Percentiles rank a stretch among this genome's conserved stretches.
phyloP scores from a whole-genome alignment of 139 green algal genomes.

The Pleodorina starrii region DNA sequence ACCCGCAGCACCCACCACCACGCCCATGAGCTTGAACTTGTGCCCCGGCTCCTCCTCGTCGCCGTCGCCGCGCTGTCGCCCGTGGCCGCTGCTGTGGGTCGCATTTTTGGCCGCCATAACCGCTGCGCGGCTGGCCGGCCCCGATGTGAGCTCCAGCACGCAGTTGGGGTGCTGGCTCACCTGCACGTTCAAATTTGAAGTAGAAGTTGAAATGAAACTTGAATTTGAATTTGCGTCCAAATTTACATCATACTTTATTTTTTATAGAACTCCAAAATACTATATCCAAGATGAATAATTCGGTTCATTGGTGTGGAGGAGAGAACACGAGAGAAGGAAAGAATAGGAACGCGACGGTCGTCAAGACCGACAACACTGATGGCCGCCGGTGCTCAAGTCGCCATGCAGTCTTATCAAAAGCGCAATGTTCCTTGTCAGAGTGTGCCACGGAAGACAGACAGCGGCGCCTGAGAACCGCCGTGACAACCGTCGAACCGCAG shows the following conservation, averaged over 20 bases:
- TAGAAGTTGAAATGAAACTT: not conserved
- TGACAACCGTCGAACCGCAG: not conserved
- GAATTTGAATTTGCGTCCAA: not conserved
- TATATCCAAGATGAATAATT: no score
- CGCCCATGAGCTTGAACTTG: constrained; percentile 54
- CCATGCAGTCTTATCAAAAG: no score
- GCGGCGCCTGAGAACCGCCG: not conserved
- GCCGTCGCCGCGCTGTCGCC: no score
- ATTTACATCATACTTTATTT: not conserved
- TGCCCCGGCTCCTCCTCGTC: not conserved
- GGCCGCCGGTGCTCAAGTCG: no score
- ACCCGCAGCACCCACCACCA: constrained; percentile 46
- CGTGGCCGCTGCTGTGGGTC: not conserved
- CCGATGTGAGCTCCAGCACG: not conserved
- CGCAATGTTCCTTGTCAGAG: not conserved
- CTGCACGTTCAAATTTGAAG: no score
- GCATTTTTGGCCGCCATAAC: not conserved
- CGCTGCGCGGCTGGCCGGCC: not conserved
- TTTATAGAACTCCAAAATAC: not conserved
- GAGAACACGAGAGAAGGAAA: not conserved
- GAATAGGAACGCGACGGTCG: not conserved
- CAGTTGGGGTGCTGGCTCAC: not conserved
- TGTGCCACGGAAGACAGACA: not conserved
- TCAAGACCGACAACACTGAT: not conserved
- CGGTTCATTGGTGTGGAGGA: not conserved